phyloP scores from a whole-genome alignment of 1,139 yeast genomes.

The Protomyces pachydermus region DNA sequence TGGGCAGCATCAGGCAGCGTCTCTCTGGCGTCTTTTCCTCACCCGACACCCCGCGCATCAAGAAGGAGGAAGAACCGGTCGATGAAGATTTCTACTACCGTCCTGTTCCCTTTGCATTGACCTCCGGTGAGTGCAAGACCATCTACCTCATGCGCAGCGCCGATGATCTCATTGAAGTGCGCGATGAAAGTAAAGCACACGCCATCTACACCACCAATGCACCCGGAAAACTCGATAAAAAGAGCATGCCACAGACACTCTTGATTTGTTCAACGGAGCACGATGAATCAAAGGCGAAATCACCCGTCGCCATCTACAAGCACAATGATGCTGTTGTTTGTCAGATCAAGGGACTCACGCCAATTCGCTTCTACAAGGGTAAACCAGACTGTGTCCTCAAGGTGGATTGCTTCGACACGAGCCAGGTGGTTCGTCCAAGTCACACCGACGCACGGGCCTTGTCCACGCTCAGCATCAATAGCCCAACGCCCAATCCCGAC shows the following conservation, averaged over 20 bases:
- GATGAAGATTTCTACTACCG: slow-evolving; percentile 12
- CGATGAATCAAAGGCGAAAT: neutral
- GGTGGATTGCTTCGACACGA: slow-evolving; percentile 17
- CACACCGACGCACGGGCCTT: neutral
- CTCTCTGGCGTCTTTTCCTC: slow-evolving; percentile 10
- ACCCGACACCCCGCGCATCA: neutral
- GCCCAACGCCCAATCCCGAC: neutral
- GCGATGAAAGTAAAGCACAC: neutral
- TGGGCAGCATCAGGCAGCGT: slow-evolving; percentile 1
- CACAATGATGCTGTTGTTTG: slow-evolving; percentile 1
- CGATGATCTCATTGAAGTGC: slow-evolving; percentile 8
- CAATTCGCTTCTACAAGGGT: slow-evolving; percentile 12
- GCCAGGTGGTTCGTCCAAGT: neutral
- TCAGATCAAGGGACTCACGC: slow-evolving; percentile 16
- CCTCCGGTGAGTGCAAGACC: slow-evolving; percentile 1
- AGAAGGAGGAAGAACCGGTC: neutral
- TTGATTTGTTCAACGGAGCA: neutral
- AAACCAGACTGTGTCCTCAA: slow-evolving; percentile 20
- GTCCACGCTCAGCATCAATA: neutral
- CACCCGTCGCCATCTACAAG: neutral
- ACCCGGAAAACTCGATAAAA: slow-evolving; percentile 5
- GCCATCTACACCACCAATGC: slow-evolving; percentile 8
- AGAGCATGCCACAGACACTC: slow-evolving; percentile 3
- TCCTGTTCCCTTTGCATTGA: slow-evolving; percentile 4
- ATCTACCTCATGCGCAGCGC: slow-evolving; percentile 5